Base-by-base conservation (phyloP, 2,329 filamentous ascomycete species). In the Neocucurbitaria cava region DNA sequence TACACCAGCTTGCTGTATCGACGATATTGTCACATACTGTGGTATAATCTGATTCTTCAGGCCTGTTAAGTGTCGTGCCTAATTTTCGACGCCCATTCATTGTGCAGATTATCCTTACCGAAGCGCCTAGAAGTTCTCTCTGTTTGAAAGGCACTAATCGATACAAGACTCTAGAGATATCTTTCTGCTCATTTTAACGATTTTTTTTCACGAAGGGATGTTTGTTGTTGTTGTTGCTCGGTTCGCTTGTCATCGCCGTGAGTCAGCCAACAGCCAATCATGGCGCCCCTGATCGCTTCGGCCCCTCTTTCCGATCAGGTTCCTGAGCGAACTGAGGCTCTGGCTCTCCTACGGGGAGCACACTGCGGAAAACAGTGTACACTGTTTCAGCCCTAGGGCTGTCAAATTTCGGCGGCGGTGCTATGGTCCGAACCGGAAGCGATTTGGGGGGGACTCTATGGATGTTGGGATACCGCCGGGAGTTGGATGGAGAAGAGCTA, bases 301-400 rank as follows among this genome's bases (percentile, higher is more conserved):
- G 71, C 71, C 70, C 70, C 71, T 68, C 60, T 54, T 49, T 59
- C 62, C 63, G 65, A 54, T 31, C 44, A 24, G 53, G 43, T 49
- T 38, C 38, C 49, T 51, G 35, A 55, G 42, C 39, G 46, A 35
- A 49, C 52, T 58, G 61, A 60, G 56, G 58, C 56, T 64, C 62
- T 65, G 70, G 65, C 61, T 71, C 66, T 64, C 64, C 68, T 66
- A 69, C 67, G 64, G 69, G 52, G 50, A 59, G 58, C 62, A 64
- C 46, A 40, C 44, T 44, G 62, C 64, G 64, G 68, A 58, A 62
- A 52, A 54, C 51, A 58, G 62, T 61, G 56, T 58, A 66, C 57
- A 50, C 28, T 54, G 59, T 66, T 72, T 68, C 63, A 70, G 63
- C 61, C 61, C 59, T 65, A 68, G 61, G 58, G 56, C 50, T 54